Evolutionary conservation across 306 rosid genomes (phyloP).

Genomic region (Gastrolobium villosum): DNA sequence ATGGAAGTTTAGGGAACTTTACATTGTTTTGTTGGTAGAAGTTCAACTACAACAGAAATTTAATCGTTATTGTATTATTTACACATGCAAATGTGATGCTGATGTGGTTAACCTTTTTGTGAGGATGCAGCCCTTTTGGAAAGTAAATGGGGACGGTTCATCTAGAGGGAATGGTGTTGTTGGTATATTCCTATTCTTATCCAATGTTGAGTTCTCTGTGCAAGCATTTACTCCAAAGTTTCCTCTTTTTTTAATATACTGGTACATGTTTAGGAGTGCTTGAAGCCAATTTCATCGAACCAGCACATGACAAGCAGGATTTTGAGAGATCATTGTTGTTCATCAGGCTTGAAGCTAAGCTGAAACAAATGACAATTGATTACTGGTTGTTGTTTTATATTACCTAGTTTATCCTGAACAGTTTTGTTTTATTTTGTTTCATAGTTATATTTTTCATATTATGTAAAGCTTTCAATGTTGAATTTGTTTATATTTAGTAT

Average conservation of each 20-base stretch:
- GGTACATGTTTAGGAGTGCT: conserved; percentile 72
- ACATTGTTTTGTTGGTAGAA: conserved; percentile 28
- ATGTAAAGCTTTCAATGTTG: not conserved
- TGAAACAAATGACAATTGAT: conserved; percentile 78
- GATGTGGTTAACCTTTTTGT: conserved; percentile 41
- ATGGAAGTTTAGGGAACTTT: conserved; percentile 44
- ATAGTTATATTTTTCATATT: conserved; percentile 8
- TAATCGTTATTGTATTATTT: conserved; percentile 38
- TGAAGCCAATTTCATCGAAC: conserved; percentile 96
- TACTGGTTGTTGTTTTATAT: conserved; percentile 75
- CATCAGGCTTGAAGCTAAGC: conserved; percentile 79
- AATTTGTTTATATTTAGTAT: conserved; percentile 8
- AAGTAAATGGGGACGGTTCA: conserved; percentile 76
- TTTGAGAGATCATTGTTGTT: conserved; percentile 87
- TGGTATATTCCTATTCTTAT: conserved; percentile 66
- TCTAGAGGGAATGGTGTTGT: conserved; percentile 80
- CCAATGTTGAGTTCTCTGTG: conserved; percentile 36
- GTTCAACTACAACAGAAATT: conserved; percentile 15
- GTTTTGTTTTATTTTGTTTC: conserved; percentile 5
- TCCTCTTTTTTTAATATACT: conserved; percentile 37
- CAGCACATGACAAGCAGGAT: conserved; percentile 98
- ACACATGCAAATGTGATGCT: conserved; percentile 44
- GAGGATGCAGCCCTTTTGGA: conserved; percentile 90
- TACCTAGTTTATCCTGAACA: conserved; percentile 27
- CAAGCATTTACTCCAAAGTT: conserved; percentile 26